phyloP scores from a whole-genome alignment of 352 stramenopile genomes.

The Phytophthora brassicae region DNA sequence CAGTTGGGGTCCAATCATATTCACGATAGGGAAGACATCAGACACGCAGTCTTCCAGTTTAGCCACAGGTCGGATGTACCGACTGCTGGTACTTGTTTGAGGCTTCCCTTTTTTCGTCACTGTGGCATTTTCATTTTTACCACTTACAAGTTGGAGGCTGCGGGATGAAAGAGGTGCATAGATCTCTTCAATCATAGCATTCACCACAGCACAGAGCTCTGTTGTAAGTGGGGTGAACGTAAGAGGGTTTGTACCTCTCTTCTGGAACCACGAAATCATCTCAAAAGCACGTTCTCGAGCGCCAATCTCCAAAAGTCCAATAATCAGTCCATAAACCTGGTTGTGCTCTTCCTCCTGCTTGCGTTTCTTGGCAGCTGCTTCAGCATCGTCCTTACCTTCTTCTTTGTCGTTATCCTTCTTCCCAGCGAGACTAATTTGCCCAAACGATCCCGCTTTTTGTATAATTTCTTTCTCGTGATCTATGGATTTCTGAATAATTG shows the following conservation, averaged over 20 bases:
- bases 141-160: conserved; percentile 43
- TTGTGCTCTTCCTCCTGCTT: conserved; percentile 49
- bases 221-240: conserved; percentile 59
- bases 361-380: conserved; percentile 18
- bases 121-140: conserved; percentile 2
- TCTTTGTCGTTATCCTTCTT: conserved; percentile 52
- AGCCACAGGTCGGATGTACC: conserved; percentile 39
- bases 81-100: conserved; percentile 17
- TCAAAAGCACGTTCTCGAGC: conserved; percentile 64
- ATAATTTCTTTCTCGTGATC: conserved; percentile 58
- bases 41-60: conserved; percentile 48
- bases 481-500: conserved; percentile 49
- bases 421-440: conserved; percentile 70
- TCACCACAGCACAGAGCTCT: conserved; percentile 72
- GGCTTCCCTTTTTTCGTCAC: conserved; percentile 5
- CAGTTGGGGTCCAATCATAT: conserved; percentile 66
- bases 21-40: conserved; percentile 57
- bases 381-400: conserved; percentile 28
- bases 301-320: conserved; percentile 79
- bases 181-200: conserved; percentile 55
- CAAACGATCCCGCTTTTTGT: conserved; percentile 56
- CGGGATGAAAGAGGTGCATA: conserved; percentile 62
- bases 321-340: conserved; percentile 82
- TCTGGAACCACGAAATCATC: conserved; percentile 81
- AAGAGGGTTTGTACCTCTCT: conserved; percentile 64